These are phyloP conservation scores for Amylostereum areolatum DNA, from an alignment of 1,284 basidiomycete genomes.

Conservation along the genomic window DNA sequence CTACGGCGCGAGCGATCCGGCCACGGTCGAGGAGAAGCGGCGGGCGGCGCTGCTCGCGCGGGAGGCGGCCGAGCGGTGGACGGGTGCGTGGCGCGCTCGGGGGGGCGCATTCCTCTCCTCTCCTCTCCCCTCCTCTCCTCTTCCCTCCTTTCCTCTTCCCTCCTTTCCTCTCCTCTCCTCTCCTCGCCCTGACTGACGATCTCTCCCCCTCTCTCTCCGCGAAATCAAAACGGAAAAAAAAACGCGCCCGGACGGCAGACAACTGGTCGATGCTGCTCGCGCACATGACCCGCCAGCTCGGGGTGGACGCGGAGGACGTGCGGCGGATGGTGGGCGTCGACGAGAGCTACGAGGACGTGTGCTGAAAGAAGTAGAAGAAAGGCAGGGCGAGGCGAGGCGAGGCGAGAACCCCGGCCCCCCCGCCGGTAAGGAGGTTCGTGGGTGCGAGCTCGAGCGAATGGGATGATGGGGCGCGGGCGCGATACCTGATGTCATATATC, in stretches of 20 bases:
- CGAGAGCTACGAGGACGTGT: conserved; percentile 72
- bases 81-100: conserved; percentile 64
- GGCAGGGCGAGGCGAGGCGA: too few species aligned
- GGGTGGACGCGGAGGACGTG: conserved; percentile 51
- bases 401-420: too few species aligned
- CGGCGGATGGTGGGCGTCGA: conserved; percentile 58
- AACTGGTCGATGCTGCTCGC: conserved; percentile 58
- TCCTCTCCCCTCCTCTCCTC: too few species aligned
- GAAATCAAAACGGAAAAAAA: too few species aligned
- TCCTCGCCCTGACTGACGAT: conserved; percentile 2
- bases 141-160: too few species aligned
- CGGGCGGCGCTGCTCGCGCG: conserved; percentile 67
- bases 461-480: too few species aligned
- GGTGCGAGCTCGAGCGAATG: too few species aligned
- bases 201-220: too few species aligned
- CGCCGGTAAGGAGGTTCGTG: too few species aligned
- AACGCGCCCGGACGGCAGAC: conserved; percentile 30
- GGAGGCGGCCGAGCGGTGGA: conserved; percentile 80
- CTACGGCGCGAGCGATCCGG: conserved; percentile 80
- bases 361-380: too few species aligned
- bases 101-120: too few species aligned
- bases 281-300: conserved; percentile 58
- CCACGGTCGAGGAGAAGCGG: conserved; percentile 69
- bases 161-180: conserved; percentile 1
- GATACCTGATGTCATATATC: too few species aligned